Percentiles rank a stretch among this genome's conserved stretches.
Conservation (phyloP, 176 grass and related monocot genomes). For the Elaeis guineensis region DNA sequence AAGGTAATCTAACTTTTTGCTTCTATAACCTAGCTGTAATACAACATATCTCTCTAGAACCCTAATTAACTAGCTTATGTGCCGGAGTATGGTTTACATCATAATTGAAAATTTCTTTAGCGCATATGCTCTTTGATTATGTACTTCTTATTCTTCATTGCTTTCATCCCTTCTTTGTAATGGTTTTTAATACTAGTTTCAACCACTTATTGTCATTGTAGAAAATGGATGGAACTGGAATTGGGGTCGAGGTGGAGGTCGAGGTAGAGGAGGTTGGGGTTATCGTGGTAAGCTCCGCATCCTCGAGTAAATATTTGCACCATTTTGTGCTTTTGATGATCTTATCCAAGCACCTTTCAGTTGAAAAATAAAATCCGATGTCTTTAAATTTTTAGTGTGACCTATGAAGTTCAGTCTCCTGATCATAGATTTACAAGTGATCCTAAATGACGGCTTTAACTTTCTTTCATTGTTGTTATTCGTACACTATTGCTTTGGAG, state of each 20-base stretch:
- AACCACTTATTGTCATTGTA: slow-evolving; percentile 14
- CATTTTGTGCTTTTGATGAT: neutral
- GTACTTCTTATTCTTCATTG: neutral
- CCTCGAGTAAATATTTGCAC: slow-evolving; percentile 1
- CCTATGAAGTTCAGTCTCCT: too few species aligned
- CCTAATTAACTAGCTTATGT: neutral
- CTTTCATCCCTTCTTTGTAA: neutral
- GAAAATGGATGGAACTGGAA: slow-evolving; percentile 52
- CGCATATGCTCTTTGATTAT: too few species aligned
- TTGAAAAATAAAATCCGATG: too few species aligned
- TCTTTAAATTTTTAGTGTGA: too few species aligned
- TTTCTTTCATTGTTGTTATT: too few species aligned
- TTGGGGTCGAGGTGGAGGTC: slow-evolving; percentile 48
- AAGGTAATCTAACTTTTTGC: slow-evolving; percentile 14
- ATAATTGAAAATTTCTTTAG: too few species aligned
- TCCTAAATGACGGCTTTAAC: too few species aligned
- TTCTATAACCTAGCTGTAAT: too few species aligned
- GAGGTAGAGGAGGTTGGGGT: slow-evolving; percentile 52
- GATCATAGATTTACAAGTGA: too few species aligned
- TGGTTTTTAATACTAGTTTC: neutral
- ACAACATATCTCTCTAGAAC: too few species aligned
- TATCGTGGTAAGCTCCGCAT: slow-evolving; percentile 37
- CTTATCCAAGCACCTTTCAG: too few species aligned
- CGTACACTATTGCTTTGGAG: too few species aligned
- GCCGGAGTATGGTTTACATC: neutral